These are phyloP conservation scores for Articulospora tetracladia DNA, from an alignment of 495 filamentous ascomycete species.

Conservation along the genomic window DNA sequence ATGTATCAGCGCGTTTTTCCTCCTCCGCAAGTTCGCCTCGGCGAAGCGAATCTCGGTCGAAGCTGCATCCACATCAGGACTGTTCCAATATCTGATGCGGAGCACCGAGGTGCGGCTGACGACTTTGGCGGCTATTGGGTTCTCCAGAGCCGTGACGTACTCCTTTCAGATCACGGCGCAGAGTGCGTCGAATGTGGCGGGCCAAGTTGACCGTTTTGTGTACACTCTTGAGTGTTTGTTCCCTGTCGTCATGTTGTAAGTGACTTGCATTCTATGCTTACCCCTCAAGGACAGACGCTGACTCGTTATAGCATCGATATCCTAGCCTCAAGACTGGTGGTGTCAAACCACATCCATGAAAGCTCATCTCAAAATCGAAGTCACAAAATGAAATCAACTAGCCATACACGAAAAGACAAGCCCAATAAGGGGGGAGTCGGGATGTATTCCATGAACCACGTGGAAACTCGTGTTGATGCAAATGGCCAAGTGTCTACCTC, in stretches of 20 bases:
- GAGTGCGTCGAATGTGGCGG: conserved; percentile 26
- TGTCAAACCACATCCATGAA: conserved; percentile 12
- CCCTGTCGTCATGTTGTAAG: conserved; percentile 33
- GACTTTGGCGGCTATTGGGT: conserved; percentile 28
- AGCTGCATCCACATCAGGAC: conserved; percentile 5
- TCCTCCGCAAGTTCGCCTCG: conserved; percentile 25
- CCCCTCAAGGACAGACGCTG: not conserved
- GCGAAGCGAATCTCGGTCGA: conserved; percentile 13
- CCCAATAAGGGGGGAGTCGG: not conserved
- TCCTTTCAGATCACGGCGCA: conserved; percentile 31
- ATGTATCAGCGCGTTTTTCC: conserved; percentile 30
- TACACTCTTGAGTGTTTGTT: conserved; percentile 36
- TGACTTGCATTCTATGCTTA: not conserved
- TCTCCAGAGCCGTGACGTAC: conserved; percentile 33
- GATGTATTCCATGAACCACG: conserved; percentile 11
- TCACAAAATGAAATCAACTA: not conserved
- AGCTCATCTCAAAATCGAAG: conserved; percentile 11
- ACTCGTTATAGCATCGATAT: conserved; percentile 25
- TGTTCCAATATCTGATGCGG: conserved; percentile 31
- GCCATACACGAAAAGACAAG: not conserved
- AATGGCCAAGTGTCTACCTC: conserved; percentile 5
- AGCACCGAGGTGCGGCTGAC: conserved; percentile 37
- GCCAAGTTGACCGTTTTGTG: conserved; percentile 34
- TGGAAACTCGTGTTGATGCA: conserved; percentile 8
- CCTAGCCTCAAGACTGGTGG: conserved; percentile 17